phyloP scores from a whole-genome alignment of 306 rosid species.

The Prunus mira region DNA sequence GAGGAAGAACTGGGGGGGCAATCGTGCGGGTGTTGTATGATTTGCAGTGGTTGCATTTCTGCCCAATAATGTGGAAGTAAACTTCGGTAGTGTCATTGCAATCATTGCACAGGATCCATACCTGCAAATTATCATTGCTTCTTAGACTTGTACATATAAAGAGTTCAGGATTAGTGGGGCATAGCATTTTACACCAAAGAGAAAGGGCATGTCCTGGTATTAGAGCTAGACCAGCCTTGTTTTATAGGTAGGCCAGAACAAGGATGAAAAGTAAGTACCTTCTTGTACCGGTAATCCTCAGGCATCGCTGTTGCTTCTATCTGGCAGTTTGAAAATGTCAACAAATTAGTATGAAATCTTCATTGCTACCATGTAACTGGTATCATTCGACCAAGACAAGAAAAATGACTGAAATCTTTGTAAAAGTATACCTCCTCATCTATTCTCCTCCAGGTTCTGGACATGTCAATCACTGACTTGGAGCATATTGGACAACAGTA shows the following conservation, averaged over 20 bases:
- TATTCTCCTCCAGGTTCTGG: constrained; percentile 75
- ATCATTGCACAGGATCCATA: constrained; percentile 94
- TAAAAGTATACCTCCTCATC: constrained; percentile 77
- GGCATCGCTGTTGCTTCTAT: constrained; percentile 86
- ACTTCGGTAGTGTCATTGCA: constrained; percentile 95
- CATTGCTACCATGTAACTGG: background rate
- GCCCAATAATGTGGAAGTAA: constrained; percentile 81
- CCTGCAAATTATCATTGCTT: constrained; percentile 51
- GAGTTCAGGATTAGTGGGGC: background rate
- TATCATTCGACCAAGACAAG: background rate
- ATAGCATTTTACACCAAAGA: background rate
- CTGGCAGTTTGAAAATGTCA: constrained; percentile 38
- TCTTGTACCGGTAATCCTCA: constrained; percentile 69
- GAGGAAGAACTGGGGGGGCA: constrained; percentile 93
- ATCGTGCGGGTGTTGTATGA: constrained; percentile 89
- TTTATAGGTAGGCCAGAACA: background rate
- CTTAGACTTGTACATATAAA: background rate
- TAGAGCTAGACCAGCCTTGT: background rate
- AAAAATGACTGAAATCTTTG: background rate
- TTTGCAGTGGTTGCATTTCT: constrained; percentile 87
- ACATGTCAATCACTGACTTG: constrained; percentile 82
- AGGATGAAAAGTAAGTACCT: constrained; percentile 48
- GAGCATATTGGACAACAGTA: constrained; percentile 94
- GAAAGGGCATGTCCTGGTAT: too few relatives aligned
- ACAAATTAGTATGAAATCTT: constrained; percentile 15